Conservation (phyloP, 2,329 filamentous ascomycete species). For the Monilinia vaccinii-corymbosi region DNA sequence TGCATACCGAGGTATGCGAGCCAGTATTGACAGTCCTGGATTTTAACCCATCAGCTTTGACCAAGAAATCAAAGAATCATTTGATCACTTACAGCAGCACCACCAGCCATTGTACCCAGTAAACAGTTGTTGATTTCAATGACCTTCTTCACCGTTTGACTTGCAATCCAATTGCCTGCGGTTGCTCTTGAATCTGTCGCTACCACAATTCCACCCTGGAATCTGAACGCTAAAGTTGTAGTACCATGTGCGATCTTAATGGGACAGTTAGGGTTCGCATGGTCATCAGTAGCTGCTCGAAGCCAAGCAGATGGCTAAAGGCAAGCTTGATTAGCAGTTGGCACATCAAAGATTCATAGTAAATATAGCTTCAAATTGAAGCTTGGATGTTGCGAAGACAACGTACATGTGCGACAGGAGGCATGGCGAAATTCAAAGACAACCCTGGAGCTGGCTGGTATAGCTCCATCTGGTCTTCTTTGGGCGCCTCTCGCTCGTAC, state of each 20-base stretch:
- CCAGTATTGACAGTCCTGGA: constrained; percentile 96
- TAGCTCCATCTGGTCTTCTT: constrained; percentile 67
- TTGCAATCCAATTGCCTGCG: constrained; percentile 98
- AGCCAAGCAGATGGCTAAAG: constrained; percentile 81
- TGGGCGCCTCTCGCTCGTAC: constrained; percentile 59
- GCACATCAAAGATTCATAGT: background rate
- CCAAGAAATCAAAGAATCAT: background rate
- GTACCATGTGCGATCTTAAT: constrained; percentile 99
- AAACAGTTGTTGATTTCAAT: constrained; percentile 96
- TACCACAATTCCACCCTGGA: constrained; percentile 96
- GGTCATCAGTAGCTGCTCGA: constrained; percentile 93
- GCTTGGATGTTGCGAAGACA: constrained; percentile 6
- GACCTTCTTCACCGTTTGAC: constrained; percentile 99
- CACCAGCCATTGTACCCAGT: constrained; percentile 95
- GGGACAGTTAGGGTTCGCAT: constrained; percentile 90
- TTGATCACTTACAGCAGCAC: constrained; percentile 62
- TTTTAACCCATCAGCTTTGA: background rate
- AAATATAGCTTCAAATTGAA: constrained; percentile 8
- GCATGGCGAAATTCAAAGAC: constrained; percentile 90
- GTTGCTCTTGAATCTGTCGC: constrained; percentile 96
- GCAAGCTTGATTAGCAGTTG: constrained; percentile 43
- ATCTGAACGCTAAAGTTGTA: constrained; percentile 94
- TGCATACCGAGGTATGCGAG: constrained; percentile 98
- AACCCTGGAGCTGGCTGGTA: constrained; percentile 63
- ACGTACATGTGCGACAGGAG: constrained; percentile 80